Evolutionary conservation across 2,329 filamentous ascomycete genomes (phyloP), one percentile per base, ranked within the genome.

Genomic region (Fusarium buharicum): DNA sequence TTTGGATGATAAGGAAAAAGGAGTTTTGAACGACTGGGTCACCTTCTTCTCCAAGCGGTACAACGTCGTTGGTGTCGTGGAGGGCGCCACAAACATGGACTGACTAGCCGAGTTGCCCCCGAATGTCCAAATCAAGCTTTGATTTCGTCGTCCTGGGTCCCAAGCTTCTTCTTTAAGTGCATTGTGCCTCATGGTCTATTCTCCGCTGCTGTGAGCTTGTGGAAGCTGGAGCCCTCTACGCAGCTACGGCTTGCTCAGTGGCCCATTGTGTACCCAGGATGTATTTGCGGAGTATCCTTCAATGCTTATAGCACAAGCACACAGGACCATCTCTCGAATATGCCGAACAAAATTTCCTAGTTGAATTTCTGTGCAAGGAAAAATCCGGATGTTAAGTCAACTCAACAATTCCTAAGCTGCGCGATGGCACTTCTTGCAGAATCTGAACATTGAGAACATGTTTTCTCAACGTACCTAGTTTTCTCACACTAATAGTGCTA

Each of bases 1-100:
- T 71, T 81, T 99, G 47, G 82, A 83, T 13, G 93, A 96, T 18
- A 93, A 95, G 77, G 89, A 97, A 75, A 92, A 95, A 80, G 86
- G 86, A 22, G 89, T 90, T 4, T 79, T 99, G 59, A 85, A 94
- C 50, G 95, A 99, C 76, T 99, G 95, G 95, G 87, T 90, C 63
- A 96, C 90, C 2, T 99, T 96, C 79, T 99, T 99, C 78, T 92
- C 90, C 67, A 99, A 98, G 81, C 85, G 95, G 55, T 99, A 99
- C 80, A 98, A 97, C 71, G 85, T 98, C 47, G 87, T 96, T 41
- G 92, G 92, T 13, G 75, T 82, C 52, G 86, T 90, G 14, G 78
- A 83, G 57, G 85, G 84, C 31, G 85, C 86, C 24, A 86, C 82
- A 24, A 88, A 88, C 70, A 77, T 79, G 70, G 82, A 81, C 24